Base-by-base conservation (phyloP, 345 rosid species). In the Microthlaspi erraticum region DNA sequence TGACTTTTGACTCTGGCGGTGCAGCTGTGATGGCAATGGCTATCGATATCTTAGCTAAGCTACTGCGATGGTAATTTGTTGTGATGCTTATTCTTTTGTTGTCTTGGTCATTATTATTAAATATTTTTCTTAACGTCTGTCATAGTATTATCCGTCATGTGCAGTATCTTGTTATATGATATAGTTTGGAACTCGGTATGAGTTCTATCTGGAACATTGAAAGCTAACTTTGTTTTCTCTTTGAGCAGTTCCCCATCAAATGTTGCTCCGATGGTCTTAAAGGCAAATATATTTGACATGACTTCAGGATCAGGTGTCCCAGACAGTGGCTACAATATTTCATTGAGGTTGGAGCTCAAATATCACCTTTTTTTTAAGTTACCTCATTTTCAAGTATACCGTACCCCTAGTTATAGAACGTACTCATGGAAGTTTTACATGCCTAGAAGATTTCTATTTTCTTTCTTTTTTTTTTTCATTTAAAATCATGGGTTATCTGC, bases 1-100 rank as follows among this genome's bases (percentile, higher is more conserved):
- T 83, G 66, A 71, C 85, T 64, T 81, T 82, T 53, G 81, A 73
- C 80, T 69, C 97, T 39, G 59, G 60, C 56, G 79, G 86, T 61
- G 89, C 92, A 71, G 83, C 86, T 63, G 31, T 84, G 71, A 81
- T 85, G 87, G 90, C 97, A 64, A 68, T 84, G 89, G 86, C 87
- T 72, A 71, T 86, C 66, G 80, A 84, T 82, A 82, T 91, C 72
- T 82, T 91, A 74, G 85, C 91, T 39, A 86, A 79, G 83, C 84
- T 93, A 83, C 60, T 89, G 79, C 84, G 73, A 78, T 84, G 98
- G 97, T 89, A 85, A 80, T 48, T 34, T 57, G n/a, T 13, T 75
- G 65, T 49, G 61, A 39, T 65, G 48, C 46, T 32, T 58, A 32
- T 48, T 37, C 33, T 20, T 64, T 52, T 56, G 13, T 23, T 57